Percentiles rank a stretch among this genome's conserved stretches.
These are phyloP conservation scores for Penicillium simplicissimum DNA, from an alignment of 495 filamentous ascomycete genomes.

Conservation along the genomic window DNA sequence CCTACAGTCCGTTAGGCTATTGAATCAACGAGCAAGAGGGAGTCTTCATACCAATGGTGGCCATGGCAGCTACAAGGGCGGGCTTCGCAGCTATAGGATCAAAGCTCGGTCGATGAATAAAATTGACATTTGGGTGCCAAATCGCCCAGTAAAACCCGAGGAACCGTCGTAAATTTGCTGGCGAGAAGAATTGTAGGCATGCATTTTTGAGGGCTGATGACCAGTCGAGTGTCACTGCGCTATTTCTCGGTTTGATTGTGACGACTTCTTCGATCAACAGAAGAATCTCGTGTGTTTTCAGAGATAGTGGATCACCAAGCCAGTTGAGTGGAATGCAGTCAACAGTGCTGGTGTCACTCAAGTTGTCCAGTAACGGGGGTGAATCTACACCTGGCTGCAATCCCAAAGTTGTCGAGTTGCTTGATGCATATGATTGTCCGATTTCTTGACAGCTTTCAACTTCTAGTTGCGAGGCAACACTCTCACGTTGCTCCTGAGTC, in stretches of 20 bases:
- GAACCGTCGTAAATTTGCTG: slow-evolving; percentile 20
- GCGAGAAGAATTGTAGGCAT: slow-evolving; percentile 28
- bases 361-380: slow-evolving; percentile 5
- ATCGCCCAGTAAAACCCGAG: slow-evolving; percentile 26
- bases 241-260: slow-evolving; percentile 29
- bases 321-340: slow-evolving; percentile 10
- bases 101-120: slow-evolving; percentile 26
- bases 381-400: slow-evolving; percentile 1
- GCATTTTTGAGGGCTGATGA: slow-evolving; percentile 17
- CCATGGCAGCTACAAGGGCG: slow-evolving; percentile 23
- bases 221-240: slow-evolving; percentile 26
- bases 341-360: slow-evolving; percentile 7
- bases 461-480: slow-evolving; percentile 15
- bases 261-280: slow-evolving; percentile 27
- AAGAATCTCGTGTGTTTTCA: slow-evolving; percentile 28
- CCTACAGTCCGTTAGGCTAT: not conserved
- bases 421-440: not conserved
- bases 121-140: slow-evolving; percentile 29
- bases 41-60: slow-evolving; percentile 14
- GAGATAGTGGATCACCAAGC: slow-evolving; percentile 22
- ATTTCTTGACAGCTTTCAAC: not conserved
- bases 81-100: slow-evolving; percentile 20
- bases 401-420: not conserved
- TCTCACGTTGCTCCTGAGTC: slow-evolving; percentile 20
- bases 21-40: not conserved